These are phyloP conservation scores for Amaranthus palmeri DNA, from an alignment of 148 eudicot species.

Conservation along the genomic window DNA sequence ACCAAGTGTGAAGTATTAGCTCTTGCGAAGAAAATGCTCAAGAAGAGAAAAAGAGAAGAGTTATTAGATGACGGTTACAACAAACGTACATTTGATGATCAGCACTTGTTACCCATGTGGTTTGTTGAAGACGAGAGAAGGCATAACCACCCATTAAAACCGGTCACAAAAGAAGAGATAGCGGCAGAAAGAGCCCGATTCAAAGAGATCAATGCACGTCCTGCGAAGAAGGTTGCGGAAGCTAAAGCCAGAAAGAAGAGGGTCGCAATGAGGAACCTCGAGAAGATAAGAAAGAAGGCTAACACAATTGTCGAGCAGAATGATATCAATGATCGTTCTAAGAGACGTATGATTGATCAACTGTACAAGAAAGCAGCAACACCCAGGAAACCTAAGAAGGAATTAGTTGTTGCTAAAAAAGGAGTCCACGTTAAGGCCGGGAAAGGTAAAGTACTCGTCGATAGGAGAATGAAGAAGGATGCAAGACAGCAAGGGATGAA, in stretches of 20 bases:
- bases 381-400: conserved; percentile 64
- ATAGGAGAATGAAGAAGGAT: conserved; percentile 82
- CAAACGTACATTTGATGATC: conserved; percentile 68
- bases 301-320: conserved; percentile 74
- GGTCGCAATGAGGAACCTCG: conserved; percentile 55
- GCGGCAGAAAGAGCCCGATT: conserved; percentile 70
- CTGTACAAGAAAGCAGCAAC: conserved; percentile 79
- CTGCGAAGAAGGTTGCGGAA: conserved; percentile 88
- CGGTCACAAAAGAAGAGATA: conserved; percentile 73
- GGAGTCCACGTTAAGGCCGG: conserved; percentile 83
- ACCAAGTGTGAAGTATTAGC: conserved; percentile 78
- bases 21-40: conserved; percentile 69
- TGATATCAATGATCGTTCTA: conserved; percentile 78
- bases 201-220: conserved; percentile 75
- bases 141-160: conserved; percentile 53
- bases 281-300: conserved; percentile 87
- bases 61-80: conserved; percentile 79
- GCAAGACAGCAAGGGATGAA: conserved; percentile 46
- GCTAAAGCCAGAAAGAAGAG: conserved; percentile 92
- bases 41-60: conserved; percentile 62
- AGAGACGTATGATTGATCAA: conserved; percentile 73
- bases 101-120: conserved; percentile 59
- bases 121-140: conserved; percentile 65
- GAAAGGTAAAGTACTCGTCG: conserved; percentile 82
- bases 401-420: conserved; percentile 86